Conservation (phyloP, 192 early-diverging fungal species). For the Helicostylum pulchrum region DNA sequence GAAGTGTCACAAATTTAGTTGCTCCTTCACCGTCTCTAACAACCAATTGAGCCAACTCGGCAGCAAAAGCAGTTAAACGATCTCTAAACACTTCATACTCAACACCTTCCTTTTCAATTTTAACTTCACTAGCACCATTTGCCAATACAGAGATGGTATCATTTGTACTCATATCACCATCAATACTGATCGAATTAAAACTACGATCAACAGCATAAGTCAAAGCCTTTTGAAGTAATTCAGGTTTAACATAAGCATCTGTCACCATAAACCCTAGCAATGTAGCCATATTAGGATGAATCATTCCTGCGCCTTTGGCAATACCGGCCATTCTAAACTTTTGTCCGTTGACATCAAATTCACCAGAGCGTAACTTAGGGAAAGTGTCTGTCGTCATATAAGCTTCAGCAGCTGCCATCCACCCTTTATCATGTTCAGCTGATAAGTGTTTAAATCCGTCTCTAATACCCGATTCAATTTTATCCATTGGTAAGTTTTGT, state of each 20-base stretch:
- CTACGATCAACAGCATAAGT: constrained; percentile 82
- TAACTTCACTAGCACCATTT: constrained; percentile 64
- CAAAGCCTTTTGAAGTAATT: constrained; percentile 69
- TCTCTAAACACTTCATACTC: constrained; percentile 69
- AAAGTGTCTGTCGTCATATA: constrained; percentile 99
- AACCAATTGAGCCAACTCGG: constrained; percentile 83
- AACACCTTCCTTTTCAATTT: constrained; percentile 41
- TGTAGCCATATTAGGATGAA: constrained; percentile 99
- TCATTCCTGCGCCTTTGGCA: constrained; percentile 97
- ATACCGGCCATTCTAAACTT: constrained; percentile 87
- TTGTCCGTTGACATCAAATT: constrained; percentile 44
- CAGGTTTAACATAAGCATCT: constrained; percentile 65
- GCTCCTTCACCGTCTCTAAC: constrained; percentile 97
- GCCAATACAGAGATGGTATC: constrained; percentile 90
- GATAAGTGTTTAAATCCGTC: constrained; percentile 40
- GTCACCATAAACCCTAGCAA: constrained; percentile 86
- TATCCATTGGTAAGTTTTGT: constrained; percentile 80
- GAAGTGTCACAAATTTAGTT: constrained; percentile 93
- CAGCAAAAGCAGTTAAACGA: constrained; percentile 77
- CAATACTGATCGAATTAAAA: constrained; percentile 93
- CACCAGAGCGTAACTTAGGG: constrained; percentile 78
- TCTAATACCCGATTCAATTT: constrained; percentile 69
- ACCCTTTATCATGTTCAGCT: constrained; percentile 56
- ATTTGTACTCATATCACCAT: constrained; percentile 97
- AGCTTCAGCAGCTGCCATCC: constrained; percentile 79